Base-by-base conservation (phyloP, 495 filamentous ascomycete genomes). In the Xylaria cubensis region DNA sequence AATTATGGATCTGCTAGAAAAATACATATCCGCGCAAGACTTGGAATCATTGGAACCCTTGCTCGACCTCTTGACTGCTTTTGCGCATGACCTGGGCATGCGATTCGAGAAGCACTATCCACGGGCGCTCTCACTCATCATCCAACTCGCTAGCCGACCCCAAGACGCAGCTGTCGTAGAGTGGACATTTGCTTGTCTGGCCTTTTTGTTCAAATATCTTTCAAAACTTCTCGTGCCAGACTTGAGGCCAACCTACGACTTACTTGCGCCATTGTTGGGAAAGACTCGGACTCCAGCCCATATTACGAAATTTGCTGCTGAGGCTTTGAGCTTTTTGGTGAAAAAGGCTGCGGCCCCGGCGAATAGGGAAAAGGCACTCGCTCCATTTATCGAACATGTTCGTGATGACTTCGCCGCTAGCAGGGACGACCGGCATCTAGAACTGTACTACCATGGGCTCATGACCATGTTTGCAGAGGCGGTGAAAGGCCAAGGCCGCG, bases 191-290 rank as follows among this genome's bases (percentile, higher is more conserved):
- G 94, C 89, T 58, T 94, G 93, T 75, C 86, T 99, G 17, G 94
- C 96, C 72, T 98, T 97, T 88, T 88, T 97, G 21, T 97, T 98
- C 88, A 99, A 98, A 78, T 98, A 97, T 75, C 88, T 99, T 24
- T 95, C 94, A 4, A 88, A 92, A 56, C 86, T 98, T 9, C 78
- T 99, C 29, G 92, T 93, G 0, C 91, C 93, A 5, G 93, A 99
- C 77, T 82, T 98, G 65, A 86, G 93, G 73, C 93, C 95, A 34
- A 87, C 97, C 8, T 93, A 93, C 76, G 87, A 92, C 73, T 88
- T 94, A 48, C 90, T 98, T 84, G 89, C 93, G 12, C 92, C 95
- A 8, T 87, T 98, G 63, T 89, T 99, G 44, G 97, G 96, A 64
- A 93, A 92, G 78, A 88, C 90, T 75, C 88, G 88, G 67, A 93